Conservation (phyloP, 176 grass and related monocot species). For the Triticum urartu region DNA sequence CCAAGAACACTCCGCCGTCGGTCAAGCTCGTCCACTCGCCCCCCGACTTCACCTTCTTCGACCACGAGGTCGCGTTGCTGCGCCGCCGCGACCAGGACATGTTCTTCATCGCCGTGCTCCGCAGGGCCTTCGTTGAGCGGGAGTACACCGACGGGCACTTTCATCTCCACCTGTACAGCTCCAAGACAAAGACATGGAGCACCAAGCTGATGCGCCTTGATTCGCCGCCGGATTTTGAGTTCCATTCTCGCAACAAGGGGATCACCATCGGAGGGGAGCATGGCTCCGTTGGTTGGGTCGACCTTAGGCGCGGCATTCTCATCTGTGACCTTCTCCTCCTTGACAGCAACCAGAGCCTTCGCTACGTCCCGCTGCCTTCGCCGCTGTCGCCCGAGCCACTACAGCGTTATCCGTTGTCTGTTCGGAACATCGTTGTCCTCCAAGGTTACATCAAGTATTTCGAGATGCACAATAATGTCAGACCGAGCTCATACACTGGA, state of each 20-base stretch:
- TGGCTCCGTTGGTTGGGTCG: slow-evolving; percentile 8
- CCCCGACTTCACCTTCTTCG: accelerated
- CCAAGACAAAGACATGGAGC: neutral
- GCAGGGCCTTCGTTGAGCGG: neutral
- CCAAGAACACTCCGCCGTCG: neutral
- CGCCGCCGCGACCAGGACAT: neutral
- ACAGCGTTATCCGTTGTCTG: neutral
- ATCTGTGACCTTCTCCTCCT: neutral
- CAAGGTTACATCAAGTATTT: neutral
- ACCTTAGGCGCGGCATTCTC: slow-evolving; percentile 8
- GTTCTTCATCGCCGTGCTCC: neutral
- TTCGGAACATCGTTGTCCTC: neutral
- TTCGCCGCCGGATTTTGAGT: neutral
- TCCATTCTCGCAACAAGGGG: neutral
- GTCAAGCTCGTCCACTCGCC: neutral
- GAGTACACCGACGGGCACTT: neutral
- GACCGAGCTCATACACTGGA: neutral
- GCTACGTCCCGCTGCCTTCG: neutral
- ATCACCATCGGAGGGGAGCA: neutral
- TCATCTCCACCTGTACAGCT: neutral
- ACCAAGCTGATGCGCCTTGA: neutral
- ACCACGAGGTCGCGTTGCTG: neutral
- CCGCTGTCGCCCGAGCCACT: neutral
- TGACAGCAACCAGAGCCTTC: neutral
- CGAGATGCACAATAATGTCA: neutral